Conservation (phyloP, 2,329 filamentous ascomycete genomes). For the Fusarium sp. region DNA sequence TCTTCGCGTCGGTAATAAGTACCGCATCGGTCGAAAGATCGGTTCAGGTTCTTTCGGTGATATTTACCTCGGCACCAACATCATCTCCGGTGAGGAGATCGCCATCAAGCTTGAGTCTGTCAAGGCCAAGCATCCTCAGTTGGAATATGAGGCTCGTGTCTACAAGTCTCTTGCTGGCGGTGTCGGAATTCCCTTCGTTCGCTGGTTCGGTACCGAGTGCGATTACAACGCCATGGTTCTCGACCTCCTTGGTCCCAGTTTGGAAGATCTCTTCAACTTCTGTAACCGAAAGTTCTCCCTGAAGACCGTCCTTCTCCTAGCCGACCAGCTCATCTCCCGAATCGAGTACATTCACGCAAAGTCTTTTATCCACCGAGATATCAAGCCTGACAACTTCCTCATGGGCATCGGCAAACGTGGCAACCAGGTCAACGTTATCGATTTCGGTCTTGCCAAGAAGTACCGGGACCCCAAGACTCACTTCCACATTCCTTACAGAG, state of each 20-base stretch:
- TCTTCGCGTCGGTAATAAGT: constrained; percentile 99
- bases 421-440: constrained; percentile 99
- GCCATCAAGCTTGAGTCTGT: constrained; percentile 99
- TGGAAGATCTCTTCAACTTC: constrained; percentile 99
- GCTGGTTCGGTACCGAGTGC: constrained; percentile 99
- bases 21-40: constrained; percentile 99
- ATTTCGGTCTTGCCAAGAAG: constrained; percentile 99
- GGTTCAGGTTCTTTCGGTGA: constrained; percentile 98
- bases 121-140: constrained; percentile 98
- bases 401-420: constrained; percentile 99
- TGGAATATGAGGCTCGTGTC: constrained; percentile 98
- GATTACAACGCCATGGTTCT: constrained; percentile 99
- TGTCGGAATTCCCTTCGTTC: constrained; percentile 97
- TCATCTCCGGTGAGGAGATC: constrained; percentile 99
- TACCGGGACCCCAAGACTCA: constrained; percentile 99
- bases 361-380: constrained; percentile 99
- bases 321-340: constrained; percentile 97
- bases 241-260: constrained; percentile 91
- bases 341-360: constrained; percentile 99
- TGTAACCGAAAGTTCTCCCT: constrained; percentile 99
- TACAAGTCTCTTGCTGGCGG: constrained; percentile 92
- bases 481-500: constrained; percentile 99
- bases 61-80: constrained; percentile 99
- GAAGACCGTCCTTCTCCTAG: constrained; percentile 96
- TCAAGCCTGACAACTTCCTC: constrained; percentile 99